Base-by-base conservation (phyloP, 805 yeast species). In the Suhomyces sp. region DNA sequence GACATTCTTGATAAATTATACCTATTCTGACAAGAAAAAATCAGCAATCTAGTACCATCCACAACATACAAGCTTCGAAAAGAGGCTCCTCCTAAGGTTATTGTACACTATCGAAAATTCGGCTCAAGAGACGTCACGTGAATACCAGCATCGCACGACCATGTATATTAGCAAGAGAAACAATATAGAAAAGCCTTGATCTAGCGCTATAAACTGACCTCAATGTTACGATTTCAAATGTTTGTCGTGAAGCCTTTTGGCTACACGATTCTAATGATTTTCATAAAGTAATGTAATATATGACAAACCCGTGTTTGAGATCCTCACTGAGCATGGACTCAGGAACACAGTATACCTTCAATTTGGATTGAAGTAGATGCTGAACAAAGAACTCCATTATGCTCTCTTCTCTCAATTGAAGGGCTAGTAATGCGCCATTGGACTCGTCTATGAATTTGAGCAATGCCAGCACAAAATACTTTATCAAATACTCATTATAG, bases 401-500 rank as follows among this genome's bases (percentile, higher is more conserved):
- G 10, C 73, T 76, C 31, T 77, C 73, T 48, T 82, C 80, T 53
- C 91, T 64, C 51, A 85, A 57, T 55, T 85, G 89, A 47, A 84
- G 60, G 0, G 66, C 63, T 0, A 79, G 79, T 1, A 85, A 58
- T 2, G 79, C 58, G 0, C 73, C 69, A 3, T 70, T 72, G 0
- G 79, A 64, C 0, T 65, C 47, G 0, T 50, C 52, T 63, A 78
- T 63, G 20, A 81, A 53, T 22, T 52, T 48, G 21, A 62, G 60
- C 20, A 82, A 37, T 0, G 87, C 73, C 5, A 64, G 61, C 13
- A 84, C 65, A 52, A 85, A 76, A 51, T 66, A 75, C 0, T 77
- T 78, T 3, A 84, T 75, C 43, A 86, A 65, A 56, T 69, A 84
- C 50, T 81, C 86, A 59, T 85, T 85, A 67, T 85, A 85, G 3